phyloP scores from a whole-genome alignment of 768 basidiomycete genomes.

The Artomyces pyxidatus region DNA sequence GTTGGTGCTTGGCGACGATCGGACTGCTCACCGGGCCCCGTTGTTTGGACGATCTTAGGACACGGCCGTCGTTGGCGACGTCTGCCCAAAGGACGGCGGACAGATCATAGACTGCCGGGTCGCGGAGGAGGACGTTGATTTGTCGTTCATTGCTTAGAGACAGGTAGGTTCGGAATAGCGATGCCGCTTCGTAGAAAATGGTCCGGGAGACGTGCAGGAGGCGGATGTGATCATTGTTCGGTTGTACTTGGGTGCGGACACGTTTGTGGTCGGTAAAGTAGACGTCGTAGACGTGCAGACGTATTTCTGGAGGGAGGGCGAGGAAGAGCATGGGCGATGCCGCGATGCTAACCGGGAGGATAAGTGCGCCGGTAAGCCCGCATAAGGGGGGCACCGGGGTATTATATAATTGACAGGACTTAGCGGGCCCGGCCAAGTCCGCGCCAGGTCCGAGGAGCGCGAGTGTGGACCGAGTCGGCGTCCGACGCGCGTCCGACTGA shows the following conservation, averaged over 20 bases:
- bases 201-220: conserved; percentile 26
- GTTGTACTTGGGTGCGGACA: conserved; percentile 21
- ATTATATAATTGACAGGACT: too few species aligned
- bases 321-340: conserved; percentile 16
- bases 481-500: too few species aligned
- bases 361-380: neutral
- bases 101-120: conserved; percentile 16
- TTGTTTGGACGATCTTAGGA: conserved; percentile 14
- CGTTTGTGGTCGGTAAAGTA: conserved; percentile 22
- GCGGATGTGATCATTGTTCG: conserved; percentile 27
- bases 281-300: conserved; percentile 26
- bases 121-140: conserved; percentile 22
- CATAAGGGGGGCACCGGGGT: too few species aligned
- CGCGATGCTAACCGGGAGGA: neutral
- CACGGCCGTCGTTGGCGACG: conserved; percentile 33
- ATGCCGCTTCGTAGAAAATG: conserved; percentile 25
- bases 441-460: too few species aligned
- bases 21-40: neutral
- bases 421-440: too few species aligned
- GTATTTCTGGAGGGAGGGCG: conserved; percentile 26
- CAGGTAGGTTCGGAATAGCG: conserved; percentile 24
- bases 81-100: conserved; percentile 26
- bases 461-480: too few species aligned
- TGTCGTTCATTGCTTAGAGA: conserved; percentile 32
- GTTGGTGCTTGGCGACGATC: too few species aligned